These are phyloP conservation scores for Dactylonectria macrodidyma DNA, from an alignment of 2,329 filamentous ascomycete genomes.

Conservation along the genomic window DNA sequence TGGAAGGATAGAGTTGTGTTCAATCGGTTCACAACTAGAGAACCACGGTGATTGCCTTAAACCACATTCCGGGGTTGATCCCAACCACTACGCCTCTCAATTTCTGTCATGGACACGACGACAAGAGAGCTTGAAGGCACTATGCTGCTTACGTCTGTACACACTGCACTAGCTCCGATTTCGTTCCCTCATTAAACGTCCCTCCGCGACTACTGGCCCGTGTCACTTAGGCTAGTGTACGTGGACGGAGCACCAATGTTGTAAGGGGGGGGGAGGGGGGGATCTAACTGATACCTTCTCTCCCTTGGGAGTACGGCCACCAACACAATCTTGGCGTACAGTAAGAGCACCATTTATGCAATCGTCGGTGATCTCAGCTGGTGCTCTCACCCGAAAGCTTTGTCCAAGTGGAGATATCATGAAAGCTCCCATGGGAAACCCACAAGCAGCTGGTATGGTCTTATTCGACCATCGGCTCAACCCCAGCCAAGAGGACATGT, in stretches of 20 bases:
- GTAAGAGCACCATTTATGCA: not conserved
- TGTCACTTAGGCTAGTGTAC: slow-evolving; percentile 31
- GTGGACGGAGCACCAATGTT: slow-evolving; percentile 21
- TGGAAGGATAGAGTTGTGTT: not conserved
- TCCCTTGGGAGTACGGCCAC: slow-evolving; percentile 31
- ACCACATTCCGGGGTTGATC: slow-evolving; percentile 31
- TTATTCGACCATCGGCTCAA: not conserved
- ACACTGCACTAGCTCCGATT: slow-evolving; percentile 8
- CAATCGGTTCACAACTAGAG: slow-evolving; percentile 28
- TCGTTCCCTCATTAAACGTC: slow-evolving; percentile 34
- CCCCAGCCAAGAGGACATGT: slow-evolving; percentile 8
- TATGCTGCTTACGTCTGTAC: slow-evolving; percentile 14
- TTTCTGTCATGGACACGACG: slow-evolving; percentile 19
- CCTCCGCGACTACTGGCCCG: slow-evolving; percentile 22
- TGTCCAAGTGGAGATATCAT: slow-evolving; percentile 28
- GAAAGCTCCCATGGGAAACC: slow-evolving; percentile 31
- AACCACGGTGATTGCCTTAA: slow-evolving; percentile 24
- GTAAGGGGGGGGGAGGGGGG: slow-evolving; percentile 29
- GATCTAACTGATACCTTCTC: slow-evolving; percentile 28
- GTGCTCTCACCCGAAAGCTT: slow-evolving; percentile 10
- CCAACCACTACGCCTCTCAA: slow-evolving; percentile 32
- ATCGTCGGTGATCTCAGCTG: slow-evolving; percentile 16
- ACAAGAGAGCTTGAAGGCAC: slow-evolving; percentile 29
- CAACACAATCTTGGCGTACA: slow-evolving; percentile 18
- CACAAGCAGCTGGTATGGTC: not conserved